A percentile compares a stretch with the other conserved stretches of the same genome.
phyloP scores from a whole-genome alignment of 1,284 basidiomycete species.

The Ustilago trichophora region DNA sequence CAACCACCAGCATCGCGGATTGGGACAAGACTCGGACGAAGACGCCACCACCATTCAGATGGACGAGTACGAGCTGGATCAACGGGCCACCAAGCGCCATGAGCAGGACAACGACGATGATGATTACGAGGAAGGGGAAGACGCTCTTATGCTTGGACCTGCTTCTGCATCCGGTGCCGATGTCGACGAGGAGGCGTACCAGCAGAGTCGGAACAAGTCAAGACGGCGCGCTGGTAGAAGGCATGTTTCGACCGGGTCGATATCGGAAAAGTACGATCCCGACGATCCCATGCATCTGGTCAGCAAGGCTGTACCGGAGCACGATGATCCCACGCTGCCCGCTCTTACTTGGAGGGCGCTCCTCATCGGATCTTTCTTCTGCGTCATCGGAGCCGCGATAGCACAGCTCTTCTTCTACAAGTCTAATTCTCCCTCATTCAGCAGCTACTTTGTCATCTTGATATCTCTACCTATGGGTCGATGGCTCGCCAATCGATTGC shows the following conservation, averaged over 20 bases:
- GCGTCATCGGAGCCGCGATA: conserved; percentile 70
- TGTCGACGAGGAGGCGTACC: conserved; percentile 29
- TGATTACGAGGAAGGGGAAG: conserved; percentile 27
- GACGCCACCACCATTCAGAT: conserved; percentile 33
- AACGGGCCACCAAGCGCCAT: conserved; percentile 8
- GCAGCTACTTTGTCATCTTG: conserved; percentile 71
- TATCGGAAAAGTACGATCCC: conserved; percentile 47
- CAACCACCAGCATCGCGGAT: conserved; percentile 7
- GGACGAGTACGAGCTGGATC: conserved; percentile 30
- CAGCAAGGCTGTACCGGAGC: conserved; percentile 69
- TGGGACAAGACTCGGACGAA: conserved; percentile 40
- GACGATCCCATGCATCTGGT: conserved; percentile 59
- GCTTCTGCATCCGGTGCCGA: conserved; percentile 9
- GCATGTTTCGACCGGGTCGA: conserved; percentile 30
- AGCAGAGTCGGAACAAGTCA: conserved; percentile 18
- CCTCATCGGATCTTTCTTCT: conserved; percentile 70
- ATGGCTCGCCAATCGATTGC: conserved; percentile 64
- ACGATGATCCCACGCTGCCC: conserved; percentile 70
- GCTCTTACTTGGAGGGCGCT: conserved; percentile 70
- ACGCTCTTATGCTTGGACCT: conserved; percentile 48
- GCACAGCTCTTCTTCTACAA: conserved; percentile 64
- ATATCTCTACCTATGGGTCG: conserved; percentile 69
- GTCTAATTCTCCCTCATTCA: conserved; percentile 68
- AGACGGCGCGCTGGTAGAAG: conserved; percentile 11
- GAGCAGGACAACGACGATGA: conserved; percentile 23